Base-by-base conservation (phyloP, 2,329 filamentous ascomycete genomes). In the Sclerotinia spermophila region DNA sequence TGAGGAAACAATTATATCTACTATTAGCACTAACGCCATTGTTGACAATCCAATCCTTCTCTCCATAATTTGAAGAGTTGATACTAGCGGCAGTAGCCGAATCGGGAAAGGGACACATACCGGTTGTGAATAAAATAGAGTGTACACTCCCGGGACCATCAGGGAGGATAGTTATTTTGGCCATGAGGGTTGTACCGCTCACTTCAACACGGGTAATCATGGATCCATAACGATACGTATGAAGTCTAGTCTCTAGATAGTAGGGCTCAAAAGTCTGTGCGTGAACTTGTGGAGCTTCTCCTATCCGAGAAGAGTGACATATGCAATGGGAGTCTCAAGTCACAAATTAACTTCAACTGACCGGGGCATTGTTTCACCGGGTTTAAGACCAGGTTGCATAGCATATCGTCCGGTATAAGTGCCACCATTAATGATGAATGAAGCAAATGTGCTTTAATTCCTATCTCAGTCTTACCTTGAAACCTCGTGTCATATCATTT, bases 1-100 rank as follows among this genome's bases (percentile, higher is more conserved):
- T 13, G 45, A 40, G 10, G 33, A 53, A 21, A 3, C 24, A 15
- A 40, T 19, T 42, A 13, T 61, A 61, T 40, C 44, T 17, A 61
- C 58, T 33, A 24, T 66, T 66, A 17, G 51, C 44, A 53, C 62
- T 45, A 3, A 66, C 62, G 30, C 62, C 62, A 13, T 66, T 45
- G 44, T 66, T 66, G 33, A 66, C 55, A 15, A 66, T 66, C 62
- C 62, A 66, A 13, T 66, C 62, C 24, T 53, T 15, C 62, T 66
- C 48, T 13, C 19, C 33, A 51, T 66, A 66, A 10, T 35, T 38
- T 19, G 62, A 53, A 27, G 38, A 51, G 38, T 30, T 40, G 44
- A 53, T 30, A 5, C 11, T 40, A 5, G n/a, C 17, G n/a, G 62
- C 62, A 40, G 24, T 53, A 5, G 44, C 30, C 21, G 55, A 33